A percentile compares a stretch with the other conserved stretches of the same genome.
These are phyloP conservation scores for Moringa oleifera DNA, from an alignment of 345 rosid species.

Conservation along the genomic window DNA sequence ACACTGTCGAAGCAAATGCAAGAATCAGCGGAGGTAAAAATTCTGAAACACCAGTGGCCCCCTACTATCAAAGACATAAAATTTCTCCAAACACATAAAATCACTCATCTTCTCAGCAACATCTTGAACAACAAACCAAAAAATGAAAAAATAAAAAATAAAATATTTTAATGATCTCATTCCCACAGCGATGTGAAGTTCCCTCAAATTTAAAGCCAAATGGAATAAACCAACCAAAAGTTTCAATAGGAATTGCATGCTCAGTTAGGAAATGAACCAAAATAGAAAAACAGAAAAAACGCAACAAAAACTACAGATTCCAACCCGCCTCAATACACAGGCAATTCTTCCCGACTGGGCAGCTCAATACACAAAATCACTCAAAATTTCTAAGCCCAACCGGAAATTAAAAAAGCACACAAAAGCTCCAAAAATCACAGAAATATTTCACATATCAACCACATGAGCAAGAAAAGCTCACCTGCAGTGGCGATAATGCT, in stretches of 20 bases:
- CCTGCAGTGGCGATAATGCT: slow-evolving; percentile 98
- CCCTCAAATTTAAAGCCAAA: neutral
- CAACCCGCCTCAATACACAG: neutral
- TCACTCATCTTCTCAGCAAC: neutral
- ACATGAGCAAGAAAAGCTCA: slow-evolving; percentile 16
- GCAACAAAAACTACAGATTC: neutral
- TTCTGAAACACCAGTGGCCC: too few relatives aligned
- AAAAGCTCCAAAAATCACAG: neutral
- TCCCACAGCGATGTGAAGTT: neutral
- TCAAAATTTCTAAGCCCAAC: neutral
- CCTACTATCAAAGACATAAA: too few relatives aligned
- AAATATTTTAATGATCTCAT: neutral
- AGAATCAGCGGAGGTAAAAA: too few relatives aligned
- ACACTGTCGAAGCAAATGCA: too few relatives aligned
- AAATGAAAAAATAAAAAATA: too few relatives aligned
- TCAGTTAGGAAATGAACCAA: neutral
- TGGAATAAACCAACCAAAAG: neutral
- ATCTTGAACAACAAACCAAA: neutral
- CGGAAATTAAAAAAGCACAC: neutral
- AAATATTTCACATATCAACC: slow-evolving; percentile 6
- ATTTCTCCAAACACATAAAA: too few relatives aligned
- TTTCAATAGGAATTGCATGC: neutral
- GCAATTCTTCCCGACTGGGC: neutral
- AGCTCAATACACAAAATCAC: neutral
- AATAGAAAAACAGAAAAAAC: too few relatives aligned